phyloP scores from a whole-genome alignment of 768 basidiomycete genomes.

The Pulveroboletus sp. region DNA sequence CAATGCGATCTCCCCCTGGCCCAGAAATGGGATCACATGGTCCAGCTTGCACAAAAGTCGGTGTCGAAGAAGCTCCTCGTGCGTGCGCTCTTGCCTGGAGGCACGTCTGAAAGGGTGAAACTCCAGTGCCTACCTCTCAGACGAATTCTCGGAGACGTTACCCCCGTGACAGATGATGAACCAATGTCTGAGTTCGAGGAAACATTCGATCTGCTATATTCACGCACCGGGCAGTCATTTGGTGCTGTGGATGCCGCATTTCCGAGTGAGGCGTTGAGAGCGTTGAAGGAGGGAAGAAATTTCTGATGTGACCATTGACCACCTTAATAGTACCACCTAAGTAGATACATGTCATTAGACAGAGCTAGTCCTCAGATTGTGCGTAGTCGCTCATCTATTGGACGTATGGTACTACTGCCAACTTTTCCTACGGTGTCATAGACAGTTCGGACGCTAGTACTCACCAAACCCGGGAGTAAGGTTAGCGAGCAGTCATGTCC shows the following conservation, averaged over 20 bases:
- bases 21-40: conserved; percentile 25
- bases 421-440: background rate
- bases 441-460: conserved; percentile 2
- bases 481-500: background rate
- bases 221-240: conserved; percentile 14
- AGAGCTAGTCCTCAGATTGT: background rate
- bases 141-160: conserved; percentile 10
- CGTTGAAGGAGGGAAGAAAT: conserved; percentile 1
- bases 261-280: conserved; percentile 16
- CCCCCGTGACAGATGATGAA: conserved; percentile 12
- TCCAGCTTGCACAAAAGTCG: conserved; percentile 26
- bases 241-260: conserved; percentile 21
- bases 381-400: conserved; percentile 3
- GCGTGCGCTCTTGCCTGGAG: conserved; percentile 26
- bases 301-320: background rate
- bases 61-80: conserved; percentile 20
- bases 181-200: conserved; percentile 12
- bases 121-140: conserved; percentile 24
- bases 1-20: conserved; percentile 17
- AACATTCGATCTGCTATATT: conserved; percentile 25
- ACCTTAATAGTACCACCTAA: background rate
- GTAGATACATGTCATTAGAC: background rate
- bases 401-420: conserved; percentile 1
- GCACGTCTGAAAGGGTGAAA: conserved; percentile 21
- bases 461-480: background rate